Evolutionary conservation across 352 stramenopile genomes (phyloP).

Genomic region (Phytophthora brassicae): DNA sequence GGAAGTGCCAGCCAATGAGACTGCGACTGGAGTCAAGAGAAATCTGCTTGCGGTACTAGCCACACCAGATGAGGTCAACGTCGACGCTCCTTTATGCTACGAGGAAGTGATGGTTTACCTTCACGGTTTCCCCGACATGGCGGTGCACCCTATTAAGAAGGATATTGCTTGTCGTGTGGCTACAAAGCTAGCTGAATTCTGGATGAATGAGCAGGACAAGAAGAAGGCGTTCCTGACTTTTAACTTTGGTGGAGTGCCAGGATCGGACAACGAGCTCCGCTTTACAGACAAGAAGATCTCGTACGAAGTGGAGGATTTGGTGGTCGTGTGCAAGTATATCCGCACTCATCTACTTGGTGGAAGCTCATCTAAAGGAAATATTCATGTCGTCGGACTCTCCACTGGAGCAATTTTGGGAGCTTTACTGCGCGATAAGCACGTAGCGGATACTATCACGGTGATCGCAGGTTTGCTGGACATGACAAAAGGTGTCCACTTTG

Average conservation of each 20-base stretch:
- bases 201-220: conserved; percentile 29
- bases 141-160: conserved; percentile 55
- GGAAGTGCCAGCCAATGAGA: conserved; percentile 17
- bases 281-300: conserved; percentile 63
- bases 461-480: conserved; percentile 66
- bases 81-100: conserved; percentile 7
- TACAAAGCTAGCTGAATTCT: conserved; percentile 58
- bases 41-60: conserved; percentile 27
- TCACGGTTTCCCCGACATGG: conserved; percentile 74
- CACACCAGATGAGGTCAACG: conserved; percentile 11
- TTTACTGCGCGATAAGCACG: conserved; percentile 45
- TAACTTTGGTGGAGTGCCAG: conserved; percentile 69
- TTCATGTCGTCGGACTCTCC: conserved; percentile 71
- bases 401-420: conserved; percentile 71
- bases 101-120: conserved; percentile 67
- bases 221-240: conserved; percentile 51
- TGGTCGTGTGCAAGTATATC: conserved; percentile 52
- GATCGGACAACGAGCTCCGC: conserved; percentile 50
- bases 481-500: conserved; percentile 46
- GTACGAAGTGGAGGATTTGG: conserved; percentile 56
- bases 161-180: conserved; percentile 60
- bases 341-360: conserved; percentile 30
- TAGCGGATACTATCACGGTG: conserved; percentile 54
- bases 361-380: conserved; percentile 11
- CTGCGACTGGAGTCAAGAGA: conserved; percentile 14